Base-by-base conservation (phyloP, 2,329 filamentous ascomycete species). In the Lojkania enalia region DNA sequence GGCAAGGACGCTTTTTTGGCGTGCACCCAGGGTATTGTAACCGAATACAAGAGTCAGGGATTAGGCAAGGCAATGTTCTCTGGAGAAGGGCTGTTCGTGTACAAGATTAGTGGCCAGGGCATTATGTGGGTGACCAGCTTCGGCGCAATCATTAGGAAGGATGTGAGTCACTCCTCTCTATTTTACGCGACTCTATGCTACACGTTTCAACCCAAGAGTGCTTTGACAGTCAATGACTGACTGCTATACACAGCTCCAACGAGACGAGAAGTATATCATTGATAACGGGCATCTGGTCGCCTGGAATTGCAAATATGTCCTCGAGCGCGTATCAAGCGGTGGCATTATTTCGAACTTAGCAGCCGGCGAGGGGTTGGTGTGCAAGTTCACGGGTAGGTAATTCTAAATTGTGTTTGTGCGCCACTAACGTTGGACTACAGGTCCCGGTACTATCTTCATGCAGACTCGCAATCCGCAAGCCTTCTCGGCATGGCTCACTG, bases 251-350 rank as follows among this genome's bases (percentile, higher is more conserved):
- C 44, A 79, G 77, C 68, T 81, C 39, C 69, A 72, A 58, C 76
- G 79, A 11, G 86, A 86, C 7, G 92, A 97, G 67, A 87, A 86
- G 57, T 97, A 96, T 70, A 89, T 94, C 54, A 85, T 96, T 44
- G 90, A 96, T 61, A 96, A 96, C 60, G 90, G 90, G 2, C 90
- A 97, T 58, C 78, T 97, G 1, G 90, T 97, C 0, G 92, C 94
- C 0, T 99, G 94, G 94, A 96, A 96, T 67, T 91, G 88, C 64
- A 90, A 95, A 63, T 99, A 97, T 62, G 80, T 88, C 3, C 83
- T 99, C 51, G 90, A 96, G 73, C 85, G 94, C 13, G 87, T 95
- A 3, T 85, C 92, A 0, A 94, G 88, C 2, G 94, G 94, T 2
- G 94, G 94, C 27, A 84, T 99, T 52, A 86, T 99, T n/a, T 92